Evolutionary conservation across 1,284 basidiomycete genomes (phyloP).

Genomic region (Calocybe gambosa): DNA sequence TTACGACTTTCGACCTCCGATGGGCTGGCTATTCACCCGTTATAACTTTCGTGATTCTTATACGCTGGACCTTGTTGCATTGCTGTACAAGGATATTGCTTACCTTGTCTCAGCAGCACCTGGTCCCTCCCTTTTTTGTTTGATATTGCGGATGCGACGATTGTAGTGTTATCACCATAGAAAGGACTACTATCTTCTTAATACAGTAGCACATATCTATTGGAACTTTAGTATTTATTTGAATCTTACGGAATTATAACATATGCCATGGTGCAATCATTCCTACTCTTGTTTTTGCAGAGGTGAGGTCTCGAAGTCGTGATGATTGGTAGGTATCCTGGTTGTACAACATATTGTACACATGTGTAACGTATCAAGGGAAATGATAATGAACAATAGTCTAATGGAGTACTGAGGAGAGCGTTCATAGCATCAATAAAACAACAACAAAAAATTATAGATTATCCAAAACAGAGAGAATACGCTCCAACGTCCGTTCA

Average conservation of each 20-base stretch:
- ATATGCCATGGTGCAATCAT: too few relatives aligned
- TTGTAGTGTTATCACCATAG: slow-evolving; percentile 10
- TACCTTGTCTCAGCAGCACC: slow-evolving; percentile 3
- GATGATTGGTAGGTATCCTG: neutral
- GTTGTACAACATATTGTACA: neutral
- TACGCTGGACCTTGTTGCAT: neutral
- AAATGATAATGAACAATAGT: neutral
- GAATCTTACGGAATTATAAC: neutral
- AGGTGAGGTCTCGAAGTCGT: too few relatives aligned
- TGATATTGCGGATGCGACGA: slow-evolving; percentile 4
- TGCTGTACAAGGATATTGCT: slow-evolving; percentile 6
- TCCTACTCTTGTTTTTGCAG: too few relatives aligned
- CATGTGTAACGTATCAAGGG: neutral
- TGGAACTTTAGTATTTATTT: neutral
- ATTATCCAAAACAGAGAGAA: slow-evolving; percentile 28
- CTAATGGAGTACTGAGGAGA: slow-evolving; percentile 3
- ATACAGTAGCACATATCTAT: slow-evolving; percentile 1
- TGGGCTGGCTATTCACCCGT: neutral
- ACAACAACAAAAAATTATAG: slow-evolving; percentile 11
- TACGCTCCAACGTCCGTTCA: slow-evolving; percentile 39
- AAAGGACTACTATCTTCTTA: slow-evolving; percentile 4
- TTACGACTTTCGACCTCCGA: too few relatives aligned
- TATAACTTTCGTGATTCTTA: neutral
- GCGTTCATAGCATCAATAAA: slow-evolving; percentile 5
- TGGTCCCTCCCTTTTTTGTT: slow-evolving; percentile 2